Evolutionary conservation across 768 basidiomycete species (phyloP).

Genomic region (Mycena chlorophos): DNA sequence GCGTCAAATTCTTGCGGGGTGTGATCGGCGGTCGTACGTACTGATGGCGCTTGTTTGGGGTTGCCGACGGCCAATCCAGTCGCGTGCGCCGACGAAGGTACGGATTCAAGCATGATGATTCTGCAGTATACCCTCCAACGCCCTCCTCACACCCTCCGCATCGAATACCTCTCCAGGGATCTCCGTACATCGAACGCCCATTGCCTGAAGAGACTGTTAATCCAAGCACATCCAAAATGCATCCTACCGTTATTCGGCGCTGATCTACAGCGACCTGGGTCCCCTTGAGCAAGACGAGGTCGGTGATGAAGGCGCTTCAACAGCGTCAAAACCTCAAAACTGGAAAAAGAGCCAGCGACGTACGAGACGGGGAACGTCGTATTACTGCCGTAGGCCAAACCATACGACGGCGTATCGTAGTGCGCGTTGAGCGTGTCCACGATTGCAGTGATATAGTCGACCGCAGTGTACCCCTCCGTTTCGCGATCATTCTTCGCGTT

Average conservation of each 20-base stretch:
- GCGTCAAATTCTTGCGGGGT: background rate
- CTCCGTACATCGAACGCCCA: conserved; percentile 63
- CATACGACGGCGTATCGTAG: conserved; percentile 53
- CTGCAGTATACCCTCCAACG: conserved; percentile 35
- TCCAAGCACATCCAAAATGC: background rate
- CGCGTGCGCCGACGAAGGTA: too few species aligned
- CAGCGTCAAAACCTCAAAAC: background rate
- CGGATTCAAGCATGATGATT: too few species aligned
- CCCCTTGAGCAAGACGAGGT: conserved; percentile 75
- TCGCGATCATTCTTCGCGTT: conserved; percentile 89
- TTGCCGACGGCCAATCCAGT: background rate
- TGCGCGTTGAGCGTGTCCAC: conserved; percentile 64
- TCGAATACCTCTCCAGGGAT: conserved; percentile 45
- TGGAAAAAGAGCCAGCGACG: background rate
- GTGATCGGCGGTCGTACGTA: background rate
- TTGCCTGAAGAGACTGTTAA: conserved; percentile 35
- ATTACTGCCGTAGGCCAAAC: conserved; percentile 50
- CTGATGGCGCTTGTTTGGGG: background rate
- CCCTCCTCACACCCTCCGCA: conserved; percentile 44
- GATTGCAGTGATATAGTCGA: conserved; percentile 84
- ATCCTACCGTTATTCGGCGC: conserved; percentile 58
- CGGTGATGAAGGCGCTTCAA: conserved; percentile 69
- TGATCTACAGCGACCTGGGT: conserved; percentile 64
- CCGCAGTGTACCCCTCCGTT: conserved; percentile 80
- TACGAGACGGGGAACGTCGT: conserved; percentile 67